phyloP scores from a whole-genome alignment of 129 eudicot genomes.

The Ambrosia artemisiifolia region DNA sequence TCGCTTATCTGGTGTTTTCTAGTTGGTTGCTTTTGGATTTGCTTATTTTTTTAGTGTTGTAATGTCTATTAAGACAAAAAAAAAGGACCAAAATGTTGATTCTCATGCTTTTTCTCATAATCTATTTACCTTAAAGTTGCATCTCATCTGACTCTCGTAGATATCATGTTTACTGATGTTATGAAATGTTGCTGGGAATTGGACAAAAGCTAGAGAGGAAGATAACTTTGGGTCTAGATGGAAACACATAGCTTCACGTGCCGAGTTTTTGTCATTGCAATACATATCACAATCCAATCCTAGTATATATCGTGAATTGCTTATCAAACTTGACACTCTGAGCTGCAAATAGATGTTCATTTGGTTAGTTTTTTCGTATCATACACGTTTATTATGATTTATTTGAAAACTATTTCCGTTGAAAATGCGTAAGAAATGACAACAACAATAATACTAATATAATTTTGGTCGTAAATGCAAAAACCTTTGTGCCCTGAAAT shows the following conservation, averaged over 20 bases:
- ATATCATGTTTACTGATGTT: slow-evolving; percentile 46
- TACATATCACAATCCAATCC: slow-evolving; percentile 72
- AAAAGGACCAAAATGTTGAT: too few species aligned
- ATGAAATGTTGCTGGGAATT: slow-evolving; percentile 56
- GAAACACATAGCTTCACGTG: slow-evolving; percentile 80
- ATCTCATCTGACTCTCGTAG: slow-evolving; percentile 41
- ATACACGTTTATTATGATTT: too few species aligned
- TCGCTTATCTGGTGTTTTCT: too few species aligned
- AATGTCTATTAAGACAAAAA: too few species aligned
- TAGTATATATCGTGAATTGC: slow-evolving; percentile 54
- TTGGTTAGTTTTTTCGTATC: slow-evolving; percentile 13
- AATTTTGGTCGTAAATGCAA: too few species aligned
- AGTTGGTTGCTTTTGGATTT: too few species aligned
- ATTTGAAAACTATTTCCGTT: too few species aligned
- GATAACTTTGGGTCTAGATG: slow-evolving; percentile 59
- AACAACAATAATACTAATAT: too few species aligned
- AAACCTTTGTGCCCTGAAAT: too few species aligned
- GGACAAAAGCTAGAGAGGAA: slow-evolving; percentile 43
- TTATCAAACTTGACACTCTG: slow-evolving; percentile 61
- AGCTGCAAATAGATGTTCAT: slow-evolving; percentile 40
- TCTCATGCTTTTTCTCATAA: too few species aligned
- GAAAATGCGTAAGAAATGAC: too few species aligned
- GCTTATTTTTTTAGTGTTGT: too few species aligned
- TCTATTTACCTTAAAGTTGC: slow-evolving; percentile 22
- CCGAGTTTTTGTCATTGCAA: slow-evolving; percentile 63